Evolutionary conservation across 208 protist species (phyloP), one percentile per base, ranked within the genome.

Genomic region (Trypanosoma vivax): DNA sequence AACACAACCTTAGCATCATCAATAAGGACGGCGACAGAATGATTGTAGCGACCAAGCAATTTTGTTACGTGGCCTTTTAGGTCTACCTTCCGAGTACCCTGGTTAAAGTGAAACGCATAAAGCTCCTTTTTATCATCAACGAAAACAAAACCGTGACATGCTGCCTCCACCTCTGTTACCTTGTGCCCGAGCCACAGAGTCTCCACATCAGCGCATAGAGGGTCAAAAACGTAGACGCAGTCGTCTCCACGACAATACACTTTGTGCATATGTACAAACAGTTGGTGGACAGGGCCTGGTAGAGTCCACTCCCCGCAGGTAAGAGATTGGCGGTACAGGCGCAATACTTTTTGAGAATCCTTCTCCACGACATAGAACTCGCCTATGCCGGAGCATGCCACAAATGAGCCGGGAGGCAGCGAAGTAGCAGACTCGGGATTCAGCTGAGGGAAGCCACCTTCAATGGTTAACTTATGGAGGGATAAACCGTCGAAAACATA

Each of bases 131-230:
- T 31, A 18, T 42, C 54, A 46, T 66, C 59, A 3, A 59, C 37
- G 52, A 89, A 67, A 4, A 89, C 80, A 71, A 92, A 89, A 1
- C 85, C 85, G 47, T 92, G 73, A 25, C 70, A 73, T 0, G 73
- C 76, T 14, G 73, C 53, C 25, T 77, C 65, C 13, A 76, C 65
- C 38, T 70, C 51, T n/a, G 46, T 30, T 9, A 85, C 42, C 4
- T 61, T 37, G 16, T 63, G 60, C 21, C 60, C 30, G 28, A 81
- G 51, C 2, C 62, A 14, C n/a, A 89, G 38, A 0, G 45, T 65
- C 50, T 92, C 85, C 2, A 73, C 53, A 1, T 59, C 65, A 19
- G 38, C 45, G 60, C 65, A 61, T 2, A 89, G 59, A 23, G 78
- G 78, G 52, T 92, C 85, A 51, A 78, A 85, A 2, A 60, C 55